Percentiles rank a stretch among this genome's conserved stretches.
phyloP scores from a whole-genome alignment of 352 stramenopile species.

The Phytophthora foliorum region DNA sequence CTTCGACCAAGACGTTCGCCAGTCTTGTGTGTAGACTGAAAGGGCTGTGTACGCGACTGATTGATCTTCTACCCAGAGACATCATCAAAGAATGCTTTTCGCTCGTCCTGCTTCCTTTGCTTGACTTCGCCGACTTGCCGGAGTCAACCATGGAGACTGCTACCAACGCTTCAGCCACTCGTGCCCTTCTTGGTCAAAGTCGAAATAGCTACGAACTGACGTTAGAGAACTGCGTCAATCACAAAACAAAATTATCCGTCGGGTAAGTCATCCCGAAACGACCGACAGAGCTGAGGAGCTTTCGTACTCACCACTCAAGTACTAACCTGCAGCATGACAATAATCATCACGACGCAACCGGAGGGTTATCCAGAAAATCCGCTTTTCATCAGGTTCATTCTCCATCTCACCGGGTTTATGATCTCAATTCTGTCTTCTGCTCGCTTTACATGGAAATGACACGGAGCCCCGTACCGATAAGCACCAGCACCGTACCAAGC shows the following conservation, averaged over 20 bases:
- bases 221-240: slow-evolving; percentile 2
- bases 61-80: slow-evolving; percentile 10
- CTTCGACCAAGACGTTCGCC: slow-evolving; percentile 19
- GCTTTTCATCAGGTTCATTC: slow-evolving; percentile 15
- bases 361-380: neutral
- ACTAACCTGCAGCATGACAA: neutral
- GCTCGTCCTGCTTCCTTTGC: slow-evolving; percentile 4
- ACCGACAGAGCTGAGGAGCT: slow-evolving; percentile 1
- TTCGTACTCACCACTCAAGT: neutral
- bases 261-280: neutral
- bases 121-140: slow-evolving; percentile 2
- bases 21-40: slow-evolving; percentile 19
- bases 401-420: neutral
- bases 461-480: slow-evolving; percentile 72
- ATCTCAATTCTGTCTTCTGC: neutral
- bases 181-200: neutral
- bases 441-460: slow-evolving; percentile 56
- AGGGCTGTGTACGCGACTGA: slow-evolving; percentile 4
- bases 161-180: neutral
- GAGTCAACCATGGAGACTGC: slow-evolving; percentile 7
- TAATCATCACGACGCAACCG: neutral
- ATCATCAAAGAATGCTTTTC: slow-evolving; percentile 3
- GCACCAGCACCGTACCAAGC: slow-evolving; percentile 70
- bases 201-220: slow-evolving; percentile 15
- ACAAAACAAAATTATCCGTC: slow-evolving; percentile 7